phyloP scores from a whole-genome alignment of 164 flowering plant genomes.

The Chimonanthus salicifolius region DNA sequence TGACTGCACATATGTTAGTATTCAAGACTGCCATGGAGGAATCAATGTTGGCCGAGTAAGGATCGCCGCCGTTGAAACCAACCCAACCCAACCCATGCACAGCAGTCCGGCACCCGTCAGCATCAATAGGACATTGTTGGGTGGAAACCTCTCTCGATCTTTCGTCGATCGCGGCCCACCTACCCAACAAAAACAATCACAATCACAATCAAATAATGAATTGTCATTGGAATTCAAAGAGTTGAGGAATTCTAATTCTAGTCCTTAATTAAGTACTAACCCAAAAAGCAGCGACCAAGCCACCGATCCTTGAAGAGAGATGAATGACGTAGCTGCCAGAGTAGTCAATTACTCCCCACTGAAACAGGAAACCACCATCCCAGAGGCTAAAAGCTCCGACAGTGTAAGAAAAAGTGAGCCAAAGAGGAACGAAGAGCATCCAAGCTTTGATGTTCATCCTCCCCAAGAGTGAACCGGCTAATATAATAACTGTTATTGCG shows the following conservation, averaged over 20 bases:
- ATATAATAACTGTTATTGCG: conserved; percentile 9
- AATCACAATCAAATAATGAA: neutral
- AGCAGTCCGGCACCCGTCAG: conserved; percentile 17
- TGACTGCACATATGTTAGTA: conserved; percentile 11
- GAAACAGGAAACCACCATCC: conserved; percentile 14
- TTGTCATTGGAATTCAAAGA: neutral
- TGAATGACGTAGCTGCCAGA: conserved; percentile 17
- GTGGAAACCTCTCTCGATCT: conserved; percentile 16
- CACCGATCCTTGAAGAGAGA: conserved; percentile 15
- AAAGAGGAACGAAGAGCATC: conserved; percentile 16
- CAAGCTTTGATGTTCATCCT: conserved; percentile 16
- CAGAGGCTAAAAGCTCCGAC: conserved; percentile 14
- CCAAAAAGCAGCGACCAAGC: conserved; percentile 17
- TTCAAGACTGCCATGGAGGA: conserved; percentile 16
- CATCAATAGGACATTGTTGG: conserved; percentile 15
- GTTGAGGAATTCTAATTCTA: neutral
- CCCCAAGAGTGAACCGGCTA: conserved; percentile 15
- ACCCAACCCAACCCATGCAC: conserved; percentile 22
- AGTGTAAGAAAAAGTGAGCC: conserved; percentile 17
- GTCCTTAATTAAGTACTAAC: conserved; percentile 4
- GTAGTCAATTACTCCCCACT: conserved; percentile 16
- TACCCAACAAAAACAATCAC: neutral
- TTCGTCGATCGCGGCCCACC: conserved; percentile 14
- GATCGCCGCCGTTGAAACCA: conserved; percentile 17
- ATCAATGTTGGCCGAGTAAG: conserved; percentile 14